phyloP scores from a whole-genome alignment of 192 early-diverging fungal genomes.

The Dissophora globulifera region DNA sequence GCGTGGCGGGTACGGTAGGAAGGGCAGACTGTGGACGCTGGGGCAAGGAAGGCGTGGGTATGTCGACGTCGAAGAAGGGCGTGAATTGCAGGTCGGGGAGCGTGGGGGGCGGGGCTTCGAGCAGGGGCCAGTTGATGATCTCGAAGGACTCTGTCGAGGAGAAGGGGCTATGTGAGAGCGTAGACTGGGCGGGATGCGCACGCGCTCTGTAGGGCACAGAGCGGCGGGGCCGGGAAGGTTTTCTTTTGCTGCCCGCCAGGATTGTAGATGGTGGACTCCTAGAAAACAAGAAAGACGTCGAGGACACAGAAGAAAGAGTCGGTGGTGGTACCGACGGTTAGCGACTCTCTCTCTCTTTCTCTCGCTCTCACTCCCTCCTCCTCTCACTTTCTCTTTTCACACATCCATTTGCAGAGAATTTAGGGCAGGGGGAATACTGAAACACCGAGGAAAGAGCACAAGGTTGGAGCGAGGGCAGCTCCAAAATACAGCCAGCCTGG shows the following conservation, averaged over 20 bases:
- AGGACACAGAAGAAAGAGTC: background rate
- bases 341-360: too few species aligned
- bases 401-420: background rate
- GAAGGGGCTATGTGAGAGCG: too few species aligned
- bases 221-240: constrained; percentile 14
- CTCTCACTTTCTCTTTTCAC: background rate
- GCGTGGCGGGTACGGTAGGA: background rate
- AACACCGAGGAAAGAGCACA: background rate
- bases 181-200: background rate
- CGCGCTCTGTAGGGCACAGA: constrained; percentile 14
- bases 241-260: constrained; percentile 25
- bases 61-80: constrained; percentile 34
- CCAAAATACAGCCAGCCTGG: too few species aligned
- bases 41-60: constrained; percentile 15
- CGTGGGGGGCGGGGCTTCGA: constrained; percentile 17
- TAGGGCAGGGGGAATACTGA: background rate
- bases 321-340: too few species aligned
- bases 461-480: too few species aligned
- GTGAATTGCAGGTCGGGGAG: constrained; percentile 29
- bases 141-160: constrained; percentile 34
- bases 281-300: background rate
- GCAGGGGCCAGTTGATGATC: constrained; percentile 22
- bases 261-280: constrained; percentile 13
- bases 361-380: background rate
- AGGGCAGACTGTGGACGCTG: background rate